phyloP scores from a whole-genome alignment of 345 rosid species.

The Gossypium stocksii region DNA sequence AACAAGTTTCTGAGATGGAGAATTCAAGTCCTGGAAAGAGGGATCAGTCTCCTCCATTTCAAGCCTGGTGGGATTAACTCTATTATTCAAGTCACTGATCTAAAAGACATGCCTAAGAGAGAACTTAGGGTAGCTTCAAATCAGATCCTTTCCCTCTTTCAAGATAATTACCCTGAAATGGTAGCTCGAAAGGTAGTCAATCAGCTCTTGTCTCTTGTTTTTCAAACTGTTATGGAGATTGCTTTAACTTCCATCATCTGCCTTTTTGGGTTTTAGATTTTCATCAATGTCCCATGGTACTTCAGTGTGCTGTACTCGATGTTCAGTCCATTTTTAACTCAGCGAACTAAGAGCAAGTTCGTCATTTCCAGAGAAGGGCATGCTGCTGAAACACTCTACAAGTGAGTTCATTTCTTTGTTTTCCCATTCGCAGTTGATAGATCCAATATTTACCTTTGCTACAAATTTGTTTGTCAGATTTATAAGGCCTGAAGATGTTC shows the following conservation, averaged over 20 bases:
- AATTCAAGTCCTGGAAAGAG: conserved; percentile 86
- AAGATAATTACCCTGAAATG: conserved; percentile 98
- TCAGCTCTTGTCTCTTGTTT: not conserved
- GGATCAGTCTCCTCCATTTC: conserved; percentile 69
- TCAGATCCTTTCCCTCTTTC: conserved; percentile 86
- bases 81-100: conserved; percentile 89
- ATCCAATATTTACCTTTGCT: not conserved
- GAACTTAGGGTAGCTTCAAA: conserved; percentile 90
- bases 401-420: conserved; percentile 28
- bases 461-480: conserved; percentile 37
- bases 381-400: conserved; percentile 91
- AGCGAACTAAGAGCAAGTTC: conserved; percentile 94
- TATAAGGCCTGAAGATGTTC: conserved; percentile 55
- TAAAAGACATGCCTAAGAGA: conserved; percentile 92
- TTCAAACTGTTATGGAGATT: not conserved
- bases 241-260: not conserved
- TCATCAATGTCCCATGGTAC: conserved; percentile 98
- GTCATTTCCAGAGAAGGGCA: conserved; percentile 85
- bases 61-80: conserved; percentile 94
- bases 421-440: not conserved
- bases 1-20: conserved; percentile 83
- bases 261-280: conserved; percentile 48
- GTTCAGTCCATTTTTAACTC: conserved; percentile 91
- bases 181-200: conserved; percentile 83
- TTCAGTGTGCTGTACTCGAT: conserved; percentile 75